These are phyloP conservation scores for Fraxinus sp. DNA, from an alignment of 305 asterid genomes.

Conservation along the genomic window DNA sequence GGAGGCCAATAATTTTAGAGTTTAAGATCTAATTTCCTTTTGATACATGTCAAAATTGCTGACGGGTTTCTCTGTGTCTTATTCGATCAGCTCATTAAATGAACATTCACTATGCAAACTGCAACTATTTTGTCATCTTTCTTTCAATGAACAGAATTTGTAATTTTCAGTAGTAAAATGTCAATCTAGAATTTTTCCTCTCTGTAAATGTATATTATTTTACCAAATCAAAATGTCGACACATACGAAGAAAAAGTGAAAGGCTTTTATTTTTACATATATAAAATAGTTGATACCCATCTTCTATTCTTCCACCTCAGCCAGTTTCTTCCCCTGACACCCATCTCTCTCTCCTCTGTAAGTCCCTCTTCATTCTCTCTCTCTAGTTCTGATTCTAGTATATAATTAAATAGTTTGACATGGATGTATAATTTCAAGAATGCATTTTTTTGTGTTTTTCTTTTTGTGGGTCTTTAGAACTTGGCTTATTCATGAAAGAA, in stretches of 20 bases:
- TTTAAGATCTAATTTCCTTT: no score
- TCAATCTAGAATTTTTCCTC: not conserved
- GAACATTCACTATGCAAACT: not conserved
- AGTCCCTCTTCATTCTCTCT: slow-evolving; percentile 35
- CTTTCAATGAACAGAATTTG: not conserved
- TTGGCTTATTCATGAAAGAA: slow-evolving; percentile 37
- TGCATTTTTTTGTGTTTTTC: slow-evolving; percentile 25
- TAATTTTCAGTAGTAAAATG: not conserved
- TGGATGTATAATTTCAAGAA: slow-evolving; percentile 27
- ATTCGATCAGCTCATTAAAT: not conserved
- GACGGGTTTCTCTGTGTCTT: not conserved
- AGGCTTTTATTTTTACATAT: not conserved
- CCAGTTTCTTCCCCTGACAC: slow-evolving; percentile 45
- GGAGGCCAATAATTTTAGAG: no score
- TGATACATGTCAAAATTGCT: not conserved
- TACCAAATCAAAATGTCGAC: not conserved
- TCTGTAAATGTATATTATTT: not conserved
- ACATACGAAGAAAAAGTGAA: not conserved
- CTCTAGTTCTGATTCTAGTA: not conserved
- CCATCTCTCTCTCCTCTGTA: slow-evolving; percentile 46
- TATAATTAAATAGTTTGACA: not conserved
- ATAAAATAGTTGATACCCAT: not conserved
- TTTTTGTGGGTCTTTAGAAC: slow-evolving; percentile 29
- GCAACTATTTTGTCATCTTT: not conserved
- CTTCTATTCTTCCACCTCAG: slow-evolving; percentile 43